A percentile compares a stretch with the other conserved stretches of the same genome.
Evolutionary conservation across 495 filamentous ascomycete species (phyloP).

Genomic region (Penicillium alfredii): DNA sequence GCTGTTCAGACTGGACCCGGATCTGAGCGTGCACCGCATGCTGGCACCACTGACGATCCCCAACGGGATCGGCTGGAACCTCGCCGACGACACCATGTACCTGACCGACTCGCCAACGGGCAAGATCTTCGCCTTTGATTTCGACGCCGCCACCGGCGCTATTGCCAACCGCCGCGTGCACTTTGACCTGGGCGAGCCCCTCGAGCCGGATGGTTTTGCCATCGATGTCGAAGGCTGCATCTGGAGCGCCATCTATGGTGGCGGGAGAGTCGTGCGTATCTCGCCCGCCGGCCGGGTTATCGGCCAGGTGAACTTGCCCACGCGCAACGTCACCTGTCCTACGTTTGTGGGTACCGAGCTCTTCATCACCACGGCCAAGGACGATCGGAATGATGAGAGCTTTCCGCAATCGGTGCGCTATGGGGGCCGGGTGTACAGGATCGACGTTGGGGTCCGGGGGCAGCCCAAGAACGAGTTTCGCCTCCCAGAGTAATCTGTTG

Average conservation of each 20-base stretch:
- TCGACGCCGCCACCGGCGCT: slow-evolving; percentile 53
- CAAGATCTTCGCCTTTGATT: slow-evolving; percentile 71
- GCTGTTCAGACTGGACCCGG: slow-evolving; percentile 59
- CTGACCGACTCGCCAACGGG: slow-evolving; percentile 73
- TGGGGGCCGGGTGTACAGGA: slow-evolving; percentile 59
- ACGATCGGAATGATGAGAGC: slow-evolving; percentile 46
- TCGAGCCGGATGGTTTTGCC: slow-evolving; percentile 68
- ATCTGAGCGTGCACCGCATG: slow-evolving; percentile 53
- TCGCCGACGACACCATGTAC: slow-evolving; percentile 70
- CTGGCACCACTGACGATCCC: slow-evolving; percentile 69
- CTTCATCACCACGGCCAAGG: slow-evolving; percentile 67
- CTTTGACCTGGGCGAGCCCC: slow-evolving; percentile 35
- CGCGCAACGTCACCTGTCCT: slow-evolving; percentile 64
- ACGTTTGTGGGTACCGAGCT: slow-evolving; percentile 69
- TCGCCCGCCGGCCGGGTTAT: slow-evolving; percentile 57
- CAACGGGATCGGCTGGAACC: slow-evolving; percentile 74
- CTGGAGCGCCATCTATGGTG: slow-evolving; percentile 75
- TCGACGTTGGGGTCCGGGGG: slow-evolving; percentile 62
- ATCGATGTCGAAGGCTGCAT: slow-evolving; percentile 67
- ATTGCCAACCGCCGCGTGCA: slow-evolving; percentile 59
- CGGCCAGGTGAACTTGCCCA: slow-evolving; percentile 61
- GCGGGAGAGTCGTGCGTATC: slow-evolving; percentile 61
- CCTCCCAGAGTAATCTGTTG: too few species aligned
- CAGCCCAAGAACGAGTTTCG: slow-evolving; percentile 51
- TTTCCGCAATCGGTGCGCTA: slow-evolving; percentile 53